phyloP scores from a whole-genome alignment of 306 rosid genomes.

The Amphicarpaea edgeworthii region DNA sequence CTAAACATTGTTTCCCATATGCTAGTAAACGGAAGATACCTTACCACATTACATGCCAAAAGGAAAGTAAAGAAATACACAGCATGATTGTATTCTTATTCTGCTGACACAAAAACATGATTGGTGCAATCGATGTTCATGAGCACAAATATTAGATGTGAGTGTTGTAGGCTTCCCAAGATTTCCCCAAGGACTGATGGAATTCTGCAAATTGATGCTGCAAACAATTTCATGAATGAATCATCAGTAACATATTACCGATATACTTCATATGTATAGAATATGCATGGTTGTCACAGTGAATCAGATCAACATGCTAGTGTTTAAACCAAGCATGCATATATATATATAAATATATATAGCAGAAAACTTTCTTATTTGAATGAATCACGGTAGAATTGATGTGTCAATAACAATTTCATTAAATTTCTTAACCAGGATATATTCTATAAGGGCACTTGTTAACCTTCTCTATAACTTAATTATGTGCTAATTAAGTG shows the following conservation, averaged over 20 bases:
- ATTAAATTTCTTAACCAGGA: not conserved
- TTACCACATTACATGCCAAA: constrained; percentile 55
- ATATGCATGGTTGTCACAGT: constrained; percentile 16
- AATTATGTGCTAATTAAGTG: not conserved
- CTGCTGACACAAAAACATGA: constrained; percentile 46
- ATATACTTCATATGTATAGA: not conserved
- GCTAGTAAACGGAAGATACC: constrained; percentile 50
- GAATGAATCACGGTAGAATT: not conserved
- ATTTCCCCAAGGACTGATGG: constrained; percentile 59
- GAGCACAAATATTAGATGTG: constrained; percentile 34
- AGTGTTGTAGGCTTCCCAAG: constrained; percentile 67
- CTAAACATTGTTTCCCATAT: constrained; percentile 44
- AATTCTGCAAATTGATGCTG: constrained; percentile 74
- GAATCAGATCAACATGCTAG: constrained; percentile 36
- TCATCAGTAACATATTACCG: constrained; percentile 16
- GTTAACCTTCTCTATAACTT: not conserved
- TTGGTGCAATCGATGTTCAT: constrained; percentile 44
- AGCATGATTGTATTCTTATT: constrained; percentile 50
- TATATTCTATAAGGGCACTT: not conserved
- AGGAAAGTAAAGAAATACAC: constrained; percentile 56
- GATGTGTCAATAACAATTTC: not conserved
- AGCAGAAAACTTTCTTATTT: not conserved
- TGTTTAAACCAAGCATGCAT: constrained; percentile 10
- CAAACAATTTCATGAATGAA: constrained; percentile 39
- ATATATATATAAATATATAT: not conserved